Conservation (phyloP, 225 moss, liverwort and hornwort genomes). For the Polytrichum formosum region DNA sequence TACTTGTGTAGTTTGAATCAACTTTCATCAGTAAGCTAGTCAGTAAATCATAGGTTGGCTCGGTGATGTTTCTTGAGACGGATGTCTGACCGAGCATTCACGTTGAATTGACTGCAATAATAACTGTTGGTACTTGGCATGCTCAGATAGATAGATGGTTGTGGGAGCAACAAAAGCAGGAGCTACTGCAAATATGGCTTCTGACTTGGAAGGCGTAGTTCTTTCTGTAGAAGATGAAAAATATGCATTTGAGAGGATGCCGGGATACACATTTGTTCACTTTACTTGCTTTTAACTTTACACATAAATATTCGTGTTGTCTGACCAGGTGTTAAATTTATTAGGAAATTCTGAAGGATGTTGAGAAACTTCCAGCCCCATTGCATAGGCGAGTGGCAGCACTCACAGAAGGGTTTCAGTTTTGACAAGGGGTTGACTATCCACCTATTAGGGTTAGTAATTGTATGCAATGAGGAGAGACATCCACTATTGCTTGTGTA, state of each 20-base stretch:
- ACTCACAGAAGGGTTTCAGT: conserved; percentile 72
- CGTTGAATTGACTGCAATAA: neutral
- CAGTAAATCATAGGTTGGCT: too few relatives aligned
- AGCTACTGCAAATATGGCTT: conserved; percentile 24
- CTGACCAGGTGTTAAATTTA: too few relatives aligned
- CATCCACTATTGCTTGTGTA: too few relatives aligned
- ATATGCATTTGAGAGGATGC: conserved; percentile 49
- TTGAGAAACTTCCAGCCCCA: conserved; percentile 63
- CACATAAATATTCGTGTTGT: too few relatives aligned
- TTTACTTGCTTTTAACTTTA: too few relatives aligned
- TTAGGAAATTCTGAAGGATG: conserved; percentile 41
- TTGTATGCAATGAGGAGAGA: too few relatives aligned
- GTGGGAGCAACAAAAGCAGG: conserved; percentile 49
- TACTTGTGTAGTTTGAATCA: too few relatives aligned
- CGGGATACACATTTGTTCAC: conserved; percentile 6
- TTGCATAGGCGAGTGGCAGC: conserved; percentile 68
- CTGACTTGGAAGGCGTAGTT: conserved; percentile 28
- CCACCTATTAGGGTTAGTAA: too few relatives aligned
- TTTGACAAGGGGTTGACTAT: too few relatives aligned
- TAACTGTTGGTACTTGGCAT: conserved; percentile 34
- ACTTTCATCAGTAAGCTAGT: too few relatives aligned
- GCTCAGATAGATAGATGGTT: conserved; percentile 65
- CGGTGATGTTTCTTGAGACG: too few relatives aligned
- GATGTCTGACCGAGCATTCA: too few relatives aligned
- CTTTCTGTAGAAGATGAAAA: conserved; percentile 46